Evolutionary conservation across 345 rosid genomes (phyloP).

Genomic region (Boechera stricta): DNA sequence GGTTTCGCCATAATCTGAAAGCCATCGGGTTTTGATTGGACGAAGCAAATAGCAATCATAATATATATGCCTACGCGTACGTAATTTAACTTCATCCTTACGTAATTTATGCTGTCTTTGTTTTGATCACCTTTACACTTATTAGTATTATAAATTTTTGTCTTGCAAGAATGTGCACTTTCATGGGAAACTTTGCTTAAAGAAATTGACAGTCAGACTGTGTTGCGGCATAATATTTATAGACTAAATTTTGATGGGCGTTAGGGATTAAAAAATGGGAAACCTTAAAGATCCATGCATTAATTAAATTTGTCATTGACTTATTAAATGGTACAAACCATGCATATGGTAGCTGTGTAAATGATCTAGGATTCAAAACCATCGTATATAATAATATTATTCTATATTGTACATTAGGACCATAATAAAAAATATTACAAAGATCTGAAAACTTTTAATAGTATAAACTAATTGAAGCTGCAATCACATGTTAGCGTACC

Average conservation of each 20-base stretch:
- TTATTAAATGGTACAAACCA: constrained; percentile 23
- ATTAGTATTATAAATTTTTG: not conserved
- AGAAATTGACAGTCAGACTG: not conserved
- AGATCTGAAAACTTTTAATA: not conserved
- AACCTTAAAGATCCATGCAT: constrained; percentile 24
- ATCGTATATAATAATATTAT: not conserved
- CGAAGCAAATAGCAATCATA: not conserved
- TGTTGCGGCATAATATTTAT: not conserved
- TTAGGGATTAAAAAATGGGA: not conserved
- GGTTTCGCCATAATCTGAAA: constrained; percentile 28
- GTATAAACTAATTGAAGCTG: constrained; percentile 19
- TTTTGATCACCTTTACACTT: not conserved
- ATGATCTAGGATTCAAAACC: constrained; percentile 1
- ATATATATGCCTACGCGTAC: constrained; percentile 2
- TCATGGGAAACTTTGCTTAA: constrained; percentile 20
- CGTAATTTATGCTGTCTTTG: constrained; percentile 28
- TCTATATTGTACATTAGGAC: not conserved
- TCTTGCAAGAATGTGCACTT: not conserved
- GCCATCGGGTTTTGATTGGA: constrained; percentile 35
- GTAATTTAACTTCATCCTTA: constrained; percentile 33
- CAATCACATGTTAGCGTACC: constrained; percentile 26
- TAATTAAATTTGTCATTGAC: constrained; percentile 6
- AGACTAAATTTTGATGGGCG: not conserved
- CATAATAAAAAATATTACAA: not conserved
- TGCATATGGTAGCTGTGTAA: constrained; percentile 17